phyloP scores from a whole-genome alignment of 2,329 filamentous ascomycete species.

The Tothia fuscella region DNA sequence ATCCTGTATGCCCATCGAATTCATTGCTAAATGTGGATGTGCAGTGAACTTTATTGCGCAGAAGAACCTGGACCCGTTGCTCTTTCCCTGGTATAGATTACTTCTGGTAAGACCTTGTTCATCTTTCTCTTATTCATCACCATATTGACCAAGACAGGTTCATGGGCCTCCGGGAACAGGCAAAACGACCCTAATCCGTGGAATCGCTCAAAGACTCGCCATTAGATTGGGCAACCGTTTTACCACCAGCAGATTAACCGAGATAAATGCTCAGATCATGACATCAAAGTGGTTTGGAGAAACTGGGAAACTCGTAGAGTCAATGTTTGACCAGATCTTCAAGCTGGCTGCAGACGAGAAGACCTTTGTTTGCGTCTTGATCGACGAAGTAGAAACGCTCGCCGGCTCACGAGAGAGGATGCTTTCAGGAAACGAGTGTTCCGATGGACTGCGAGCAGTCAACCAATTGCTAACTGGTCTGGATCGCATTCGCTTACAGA shows the following conservation, averaged over 20 bases:
- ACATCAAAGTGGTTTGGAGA: conserved; percentile 39
- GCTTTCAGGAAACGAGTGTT: conserved; percentile 29
- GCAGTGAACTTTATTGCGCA: conserved; percentile 21
- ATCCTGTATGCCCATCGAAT: too few relatives aligned
- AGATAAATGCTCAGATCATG: conserved; percentile 34
- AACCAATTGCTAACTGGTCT: conserved; percentile 39
- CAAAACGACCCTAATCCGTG: conserved; percentile 33
- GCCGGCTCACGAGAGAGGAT: conserved; percentile 32
- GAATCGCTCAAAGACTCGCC: conserved; percentile 38
- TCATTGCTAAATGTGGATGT: neutral
- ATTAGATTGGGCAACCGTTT: conserved; percentile 32
- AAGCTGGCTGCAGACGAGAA: conserved; percentile 26
- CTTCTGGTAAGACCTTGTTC: conserved; percentile 16
- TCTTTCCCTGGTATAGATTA: conserved; percentile 35
- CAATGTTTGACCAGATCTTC: conserved; percentile 30
- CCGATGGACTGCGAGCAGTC: conserved; percentile 35
- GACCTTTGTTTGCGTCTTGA: conserved; percentile 33
- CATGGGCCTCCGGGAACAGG: conserved; percentile 33
- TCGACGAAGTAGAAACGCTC: conserved; percentile 40
- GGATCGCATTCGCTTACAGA: conserved; percentile 29
- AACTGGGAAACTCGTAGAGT: conserved; percentile 31
- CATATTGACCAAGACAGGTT: conserved; percentile 12
- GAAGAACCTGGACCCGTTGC: conserved; percentile 24
- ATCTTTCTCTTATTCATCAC: neutral
- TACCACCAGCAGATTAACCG: conserved; percentile 26